Base-by-base conservation (phyloP, 352 stramenopile genomes). In the Plasmopara viticola region DNA sequence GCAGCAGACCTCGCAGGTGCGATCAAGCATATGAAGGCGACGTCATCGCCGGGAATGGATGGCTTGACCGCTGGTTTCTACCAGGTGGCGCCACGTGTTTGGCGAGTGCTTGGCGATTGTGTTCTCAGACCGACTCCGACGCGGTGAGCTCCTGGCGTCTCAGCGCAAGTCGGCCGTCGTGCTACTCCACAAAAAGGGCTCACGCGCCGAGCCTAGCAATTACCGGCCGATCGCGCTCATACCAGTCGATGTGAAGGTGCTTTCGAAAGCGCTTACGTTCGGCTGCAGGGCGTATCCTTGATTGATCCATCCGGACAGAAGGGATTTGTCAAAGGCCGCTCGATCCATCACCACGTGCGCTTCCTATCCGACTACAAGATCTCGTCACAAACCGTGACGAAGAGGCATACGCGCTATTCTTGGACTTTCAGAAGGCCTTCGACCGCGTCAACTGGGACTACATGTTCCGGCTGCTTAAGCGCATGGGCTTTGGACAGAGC, bases 21-120 rank as follows among this genome's bases (percentile, higher is more conserved):
- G 39, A 44, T 44, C 39, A 6, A 13, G 17, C 39, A 44, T 15
- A 44, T 30, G 15, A 44, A 44, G 17, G 39, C 39, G 6, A 44
- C 39, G 9, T 44, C 39, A 15, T 25, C 39, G 4, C n/a, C 39
- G 10, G 39, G 17, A 2, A 44, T 44, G 37, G 37, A 17, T 15
- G 6, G 37, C 37, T 41, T 41, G 37, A 41, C 37, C 6, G 37
- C 2, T 41, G 37, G 6, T 14, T n/a, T n/a, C n/a, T n/a, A n/a
- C n/a, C n/a, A n/a, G n/a, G n/a, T n/a, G n/a, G n/a, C n/a, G n/a
- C n/a, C n/a, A n/a, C n/a, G n/a, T n/a, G n/a, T n/a, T n/a, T n/a
- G n/a, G n/a, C n/a, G n/a, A n/a, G n/a, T n/a, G n/a, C n/a, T n/a
- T n/a, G n/a, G n/a, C n/a, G n/a, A n/a, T n/a, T n/a, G n/a, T n/a